Conservation (phyloP, 352 stramenopile species). For the Phytophthora pinifolia region DNA sequence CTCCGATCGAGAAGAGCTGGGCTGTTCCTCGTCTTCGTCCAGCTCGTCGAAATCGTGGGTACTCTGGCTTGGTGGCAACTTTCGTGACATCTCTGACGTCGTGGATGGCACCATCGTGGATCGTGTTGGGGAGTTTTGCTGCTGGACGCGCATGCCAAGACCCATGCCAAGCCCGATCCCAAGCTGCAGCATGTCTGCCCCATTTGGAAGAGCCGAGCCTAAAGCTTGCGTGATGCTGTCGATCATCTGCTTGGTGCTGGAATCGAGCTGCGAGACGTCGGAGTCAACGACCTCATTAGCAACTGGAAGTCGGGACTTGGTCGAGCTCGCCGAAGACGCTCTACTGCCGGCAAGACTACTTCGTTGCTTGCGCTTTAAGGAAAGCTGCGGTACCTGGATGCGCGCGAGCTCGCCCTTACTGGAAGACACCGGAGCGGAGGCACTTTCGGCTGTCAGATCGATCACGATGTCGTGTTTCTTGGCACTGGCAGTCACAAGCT, state of each 20-base stretch:
- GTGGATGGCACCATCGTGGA: constrained; percentile 8
- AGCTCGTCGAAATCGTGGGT: constrained; percentile 13
- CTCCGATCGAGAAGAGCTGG: constrained; percentile 32
- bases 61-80: constrained; percentile 4
- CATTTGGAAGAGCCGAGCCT: constrained; percentile 42
- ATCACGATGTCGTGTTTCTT: constrained; percentile 66
- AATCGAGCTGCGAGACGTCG: constrained; percentile 27
- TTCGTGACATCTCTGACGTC: constrained; percentile 14
- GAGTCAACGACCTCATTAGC: constrained; percentile 3
- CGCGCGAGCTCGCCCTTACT: constrained; percentile 38
- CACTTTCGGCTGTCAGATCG: constrained; percentile 23
- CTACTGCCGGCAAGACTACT: constrained; percentile 7
- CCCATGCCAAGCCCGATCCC: constrained; percentile 90
- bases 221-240: constrained; percentile 76
- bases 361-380: constrained; percentile 31
- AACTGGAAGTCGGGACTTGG: constrained; percentile 21
- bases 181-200: constrained; percentile 71
- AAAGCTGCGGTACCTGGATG: constrained; percentile 58
- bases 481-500: constrained; percentile 53
- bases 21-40: constrained; percentile 26
- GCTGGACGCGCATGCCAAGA: constrained; percentile 73
- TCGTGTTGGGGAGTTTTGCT: constrained; percentile 31
- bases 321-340: constrained; percentile 24
- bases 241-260: constrained; percentile 68
- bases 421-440: background rate